Conservation (phyloP, 129 eudicot genomes). For the Helianthus tuberosus region DNA sequence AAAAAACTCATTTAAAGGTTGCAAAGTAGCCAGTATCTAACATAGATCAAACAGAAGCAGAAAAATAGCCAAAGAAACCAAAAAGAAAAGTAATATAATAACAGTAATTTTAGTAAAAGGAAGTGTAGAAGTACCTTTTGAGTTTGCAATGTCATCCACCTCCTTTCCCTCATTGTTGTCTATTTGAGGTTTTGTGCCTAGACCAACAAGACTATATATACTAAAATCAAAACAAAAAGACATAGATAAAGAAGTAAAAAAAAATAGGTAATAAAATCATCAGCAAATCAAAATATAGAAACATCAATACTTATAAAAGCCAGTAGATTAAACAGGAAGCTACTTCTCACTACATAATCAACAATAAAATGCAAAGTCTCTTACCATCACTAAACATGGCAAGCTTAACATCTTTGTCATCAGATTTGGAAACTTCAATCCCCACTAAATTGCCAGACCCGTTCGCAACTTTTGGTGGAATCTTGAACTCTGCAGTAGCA, state of each 20-base stretch:
- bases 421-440: constrained; percentile 33
- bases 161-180: constrained; percentile 41
- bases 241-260: background rate
- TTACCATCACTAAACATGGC: constrained; percentile 44
- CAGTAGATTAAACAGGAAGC: background rate
- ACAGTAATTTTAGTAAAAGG: background rate
- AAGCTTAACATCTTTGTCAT: constrained; percentile 32
- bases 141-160: constrained; percentile 31
- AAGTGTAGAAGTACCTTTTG: constrained; percentile 32
- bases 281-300: background rate
- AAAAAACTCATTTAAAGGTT: background rate
- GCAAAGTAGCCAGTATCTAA: background rate
- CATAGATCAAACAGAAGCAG: background rate
- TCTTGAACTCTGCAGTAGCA: constrained; percentile 14
- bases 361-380: constrained; percentile 1
- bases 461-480: constrained; percentile 13
- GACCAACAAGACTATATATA: constrained; percentile 19
- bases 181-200: constrained; percentile 39
- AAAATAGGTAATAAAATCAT: background rate
- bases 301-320: background rate
- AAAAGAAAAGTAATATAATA: background rate
- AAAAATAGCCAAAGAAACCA: constrained; percentile 3
- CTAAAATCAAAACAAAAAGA: background rate
- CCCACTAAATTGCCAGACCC: constrained; percentile 23
- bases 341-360: background rate